These are phyloP conservation scores for Morella rubra DNA, from an alignment of 306 rosid species.

Conservation along the genomic window DNA sequence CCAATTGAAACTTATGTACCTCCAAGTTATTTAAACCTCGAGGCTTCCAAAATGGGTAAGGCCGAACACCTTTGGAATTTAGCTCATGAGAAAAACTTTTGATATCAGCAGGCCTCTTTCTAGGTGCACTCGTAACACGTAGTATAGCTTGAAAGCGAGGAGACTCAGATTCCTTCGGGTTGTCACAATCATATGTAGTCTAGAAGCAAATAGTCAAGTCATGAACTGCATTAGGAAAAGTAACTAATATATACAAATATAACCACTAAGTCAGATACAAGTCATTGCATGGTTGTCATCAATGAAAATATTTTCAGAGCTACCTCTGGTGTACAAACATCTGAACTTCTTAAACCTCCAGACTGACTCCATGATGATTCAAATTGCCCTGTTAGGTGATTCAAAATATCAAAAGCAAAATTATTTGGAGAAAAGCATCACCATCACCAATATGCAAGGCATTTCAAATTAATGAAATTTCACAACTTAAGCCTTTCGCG, in stretches of 20 bases:
- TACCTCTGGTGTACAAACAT: conserved; percentile 94
- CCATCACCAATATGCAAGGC: conserved; percentile 24
- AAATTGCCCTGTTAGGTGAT: conserved; percentile 55
- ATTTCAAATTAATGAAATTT: conserved; percentile 20
- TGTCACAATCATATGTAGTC: conserved; percentile 83
- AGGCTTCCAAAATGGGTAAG: conserved; percentile 94
- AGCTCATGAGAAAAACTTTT: conserved; percentile 97
- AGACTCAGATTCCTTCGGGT: conserved; percentile 98
- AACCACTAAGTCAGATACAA: conserved; percentile 24
- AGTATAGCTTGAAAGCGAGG: conserved; percentile 99
- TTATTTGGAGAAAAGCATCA: conserved; percentile 20
- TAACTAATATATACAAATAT: not conserved
- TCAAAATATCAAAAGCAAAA: conserved; percentile 26
- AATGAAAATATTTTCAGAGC: conserved; percentile 5
- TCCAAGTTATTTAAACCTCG: conserved; percentile 90
- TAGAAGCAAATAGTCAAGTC: conserved; percentile 38
- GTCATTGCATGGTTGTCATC: not conserved
- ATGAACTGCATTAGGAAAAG: conserved; percentile 27
- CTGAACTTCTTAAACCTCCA: conserved; percentile 65
- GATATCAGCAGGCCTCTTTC: conserved; percentile 85
- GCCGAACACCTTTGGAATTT: conserved; percentile 93
- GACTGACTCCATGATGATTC: conserved; percentile 55
- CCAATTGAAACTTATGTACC: conserved; percentile 48
- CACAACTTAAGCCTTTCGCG: conserved; percentile 3
- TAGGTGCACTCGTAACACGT: conserved; percentile 93